Evolutionary conservation across 257 asterid genomes (phyloP), one percentile per base, ranked within the genome.

Genomic region (Leptodermis oblonga): DNA sequence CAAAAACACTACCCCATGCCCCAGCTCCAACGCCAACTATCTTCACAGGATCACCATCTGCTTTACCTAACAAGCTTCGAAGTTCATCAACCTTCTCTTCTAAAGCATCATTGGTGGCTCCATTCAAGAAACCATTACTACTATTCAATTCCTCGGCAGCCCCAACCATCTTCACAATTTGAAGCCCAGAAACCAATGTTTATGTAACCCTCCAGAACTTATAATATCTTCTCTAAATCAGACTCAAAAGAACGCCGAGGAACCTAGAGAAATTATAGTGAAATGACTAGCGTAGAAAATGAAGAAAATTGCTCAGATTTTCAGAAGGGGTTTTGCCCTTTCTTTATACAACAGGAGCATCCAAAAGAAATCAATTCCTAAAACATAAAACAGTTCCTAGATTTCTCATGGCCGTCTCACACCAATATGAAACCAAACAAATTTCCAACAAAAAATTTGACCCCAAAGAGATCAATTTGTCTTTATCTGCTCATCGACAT

Each of bases 1-100:
- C 85, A 74, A 91, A 91, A 15, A 88, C 95, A 65, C 91, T 86
- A 17, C 97, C 97, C 97, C 97, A 91, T 18, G 96, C 97, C 46
- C 97, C 97, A 12, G 91, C 96, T 14, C 97, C 96, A 4, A 87
- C 85, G 11, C 96, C 90, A 45, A 87, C 97, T 43, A 91, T 89
- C 76, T 85, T 87, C 67, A 92, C 68, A 41, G 83, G 81, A 54
- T 91, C 97, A 46, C 84, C 87, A 48, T 88, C 85, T 0, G 78
- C 49, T 69, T 91, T 91, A 43, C 96, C 92, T 9, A 91, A 20
- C 13, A 77, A 70, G 22, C 71, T 61, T 0, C 97, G 86, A 14
- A 91, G 78, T 30, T 90, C 97, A 73, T 86, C 88, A n/a, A 90
- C 84, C 74, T 88, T 90, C 76, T 88, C 90, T 41, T 85, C 92